Conservation (phyloP, 768 basidiomycete species). For the Cystobasidium onofrii region DNA sequence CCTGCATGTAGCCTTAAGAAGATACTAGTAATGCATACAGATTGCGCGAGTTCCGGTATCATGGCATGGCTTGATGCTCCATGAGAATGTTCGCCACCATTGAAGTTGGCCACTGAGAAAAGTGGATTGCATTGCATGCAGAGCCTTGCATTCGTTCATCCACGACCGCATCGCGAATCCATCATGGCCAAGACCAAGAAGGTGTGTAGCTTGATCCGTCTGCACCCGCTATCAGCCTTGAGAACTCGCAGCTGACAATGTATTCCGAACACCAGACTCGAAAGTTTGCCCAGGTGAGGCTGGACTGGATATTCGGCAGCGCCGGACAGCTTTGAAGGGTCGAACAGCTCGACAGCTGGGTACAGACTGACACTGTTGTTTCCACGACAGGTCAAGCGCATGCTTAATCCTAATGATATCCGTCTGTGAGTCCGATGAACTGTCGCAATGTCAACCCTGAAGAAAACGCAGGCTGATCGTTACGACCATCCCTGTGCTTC, state of each 20-base stretch:
- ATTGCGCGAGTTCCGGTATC: too few species aligned
- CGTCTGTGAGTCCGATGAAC: constrained; percentile 19
- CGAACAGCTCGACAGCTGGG: background rate
- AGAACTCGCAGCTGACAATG: too few species aligned
- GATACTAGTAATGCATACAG: too few species aligned
- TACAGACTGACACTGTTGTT: background rate
- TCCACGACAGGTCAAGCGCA: constrained; percentile 32
- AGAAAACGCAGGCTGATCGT: constrained; percentile 11
- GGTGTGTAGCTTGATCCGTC: background rate
- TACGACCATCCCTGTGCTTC: background rate
- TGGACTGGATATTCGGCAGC: background rate
- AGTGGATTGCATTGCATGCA: too few species aligned
- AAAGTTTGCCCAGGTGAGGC: constrained; percentile 30
- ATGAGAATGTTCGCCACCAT: too few species aligned
- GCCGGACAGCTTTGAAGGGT: background rate
- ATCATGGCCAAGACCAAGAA: constrained; percentile 28
- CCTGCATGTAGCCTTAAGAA: too few species aligned
- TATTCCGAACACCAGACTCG: too few species aligned
- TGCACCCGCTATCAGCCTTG: too few species aligned
- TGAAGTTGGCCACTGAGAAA: too few species aligned
- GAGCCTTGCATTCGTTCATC: too few species aligned
- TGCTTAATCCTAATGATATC: constrained; percentile 34
- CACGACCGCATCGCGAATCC: background rate
- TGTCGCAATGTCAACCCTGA: background rate
- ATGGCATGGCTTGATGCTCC: too few species aligned